Percentiles rank a stretch among this genome's conserved stretches.
Conservation (phyloP, 192 early-diverging fungal genomes). For the Chytriomyces sp. region DNA sequence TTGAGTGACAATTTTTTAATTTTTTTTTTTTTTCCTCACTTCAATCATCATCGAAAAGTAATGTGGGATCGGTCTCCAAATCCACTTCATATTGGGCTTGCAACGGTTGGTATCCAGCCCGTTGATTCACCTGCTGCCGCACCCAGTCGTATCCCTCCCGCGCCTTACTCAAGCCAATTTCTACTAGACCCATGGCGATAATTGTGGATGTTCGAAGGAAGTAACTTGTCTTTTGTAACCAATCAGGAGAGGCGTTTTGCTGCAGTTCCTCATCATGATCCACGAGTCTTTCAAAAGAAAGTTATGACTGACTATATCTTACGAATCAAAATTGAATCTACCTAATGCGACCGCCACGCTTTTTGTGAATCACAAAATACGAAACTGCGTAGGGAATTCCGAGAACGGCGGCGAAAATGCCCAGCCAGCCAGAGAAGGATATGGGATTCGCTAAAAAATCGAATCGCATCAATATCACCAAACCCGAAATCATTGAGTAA, state of each 20-base stretch:
- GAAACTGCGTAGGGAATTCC: slow-evolving; percentile 37
- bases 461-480: not conserved
- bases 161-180: slow-evolving; percentile 23
- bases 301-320: not conserved
- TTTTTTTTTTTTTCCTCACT: not conserved
- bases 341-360: slow-evolving; percentile 42
- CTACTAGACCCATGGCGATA: slow-evolving; percentile 28
- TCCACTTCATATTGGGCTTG: slow-evolving; percentile 15
- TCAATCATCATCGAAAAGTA: slow-evolving; percentile 27
- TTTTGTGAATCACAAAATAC: slow-evolving; percentile 27
- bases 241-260: not conserved
- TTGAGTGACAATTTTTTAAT: not conserved
- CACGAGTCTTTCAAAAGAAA: not conserved
- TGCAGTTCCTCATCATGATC: not conserved
- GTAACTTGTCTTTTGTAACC: not conserved
- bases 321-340: not conserved
- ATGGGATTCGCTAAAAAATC: slow-evolving; percentile 10
- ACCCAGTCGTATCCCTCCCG: slow-evolving; percentile 32
- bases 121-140: not conserved
- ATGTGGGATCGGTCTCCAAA: slow-evolving; percentile 21
- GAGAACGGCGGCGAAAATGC: slow-evolving; percentile 37
- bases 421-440: slow-evolving; percentile 30
- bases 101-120: slow-evolving; percentile 9
- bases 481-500: not conserved
- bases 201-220: slow-evolving; percentile 11